Evolutionary conservation across 495 filamentous ascomycete species (phyloP), one percentile per base, ranked within the genome.

Genomic region (Extremus antarcticus): DNA sequence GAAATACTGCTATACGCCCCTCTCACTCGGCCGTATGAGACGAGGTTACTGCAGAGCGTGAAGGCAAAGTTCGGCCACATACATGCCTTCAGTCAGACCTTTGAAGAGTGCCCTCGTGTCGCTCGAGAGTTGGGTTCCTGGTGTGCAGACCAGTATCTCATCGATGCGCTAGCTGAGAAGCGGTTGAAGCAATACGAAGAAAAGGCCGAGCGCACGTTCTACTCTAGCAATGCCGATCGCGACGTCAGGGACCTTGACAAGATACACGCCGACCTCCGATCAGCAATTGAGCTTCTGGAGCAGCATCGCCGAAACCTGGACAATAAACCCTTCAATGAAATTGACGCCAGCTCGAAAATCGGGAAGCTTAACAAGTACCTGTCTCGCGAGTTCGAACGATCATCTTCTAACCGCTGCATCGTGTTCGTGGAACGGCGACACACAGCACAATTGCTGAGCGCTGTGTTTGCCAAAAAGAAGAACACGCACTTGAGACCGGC

Each of bases 101-200:
- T 90, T 40, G 54, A 62, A 23, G 83, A 78, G 58, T 69, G 84
- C 1, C 76, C 66, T 40, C 60, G 73, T 29, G 81, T 82, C 19
- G 78, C 74, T 25, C 74, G 83, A 15, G 79, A 94, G 58, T 72
- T 97, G 11, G 90, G 92, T 7, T 67, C 73, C 22, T 99, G 92
- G 92, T 87, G 84, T 59, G 78, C 88, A n/a, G 91, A 99, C 66
- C 72, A 78, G 23, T 77, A 85, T 41, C 95, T 91, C 88, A 68
- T 72, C 22, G 77, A 85, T 47, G 81, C 81, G n/a, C 71, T 96
- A 8, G 71, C 72, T 0, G 82, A 88, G 23, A 52, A 23, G 4
- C 77, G 88, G 52, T 61, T 77, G 0, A 74, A 75, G 3, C 88
- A 81, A 57, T 65, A 89, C 8, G 78, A 86, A 53, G 69, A 76